phyloP scores from a whole-genome alignment of 2,329 filamentous ascomycete genomes.

The Colletotrichum sp. region DNA sequence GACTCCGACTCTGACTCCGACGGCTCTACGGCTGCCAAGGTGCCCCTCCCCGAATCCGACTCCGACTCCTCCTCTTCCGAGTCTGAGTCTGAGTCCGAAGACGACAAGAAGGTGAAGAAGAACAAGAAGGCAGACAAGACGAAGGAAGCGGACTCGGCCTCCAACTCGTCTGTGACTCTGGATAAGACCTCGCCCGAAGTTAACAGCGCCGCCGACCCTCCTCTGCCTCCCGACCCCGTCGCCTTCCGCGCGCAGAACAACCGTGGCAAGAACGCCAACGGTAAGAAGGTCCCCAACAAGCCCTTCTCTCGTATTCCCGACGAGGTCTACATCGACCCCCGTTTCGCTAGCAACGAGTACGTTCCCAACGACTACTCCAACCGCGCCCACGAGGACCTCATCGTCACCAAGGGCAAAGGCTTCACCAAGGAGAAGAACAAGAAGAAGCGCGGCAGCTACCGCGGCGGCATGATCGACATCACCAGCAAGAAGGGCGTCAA shows the following conservation, averaged over 20 bases:
- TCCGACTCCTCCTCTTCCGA: conserved; percentile 43
- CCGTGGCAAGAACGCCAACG: conserved; percentile 42
- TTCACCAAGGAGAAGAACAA: conserved; percentile 99
- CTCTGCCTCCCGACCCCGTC: conserved; percentile 58
- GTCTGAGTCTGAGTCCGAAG: conserved; percentile 39
- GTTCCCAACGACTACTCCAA: conserved; percentile 87
- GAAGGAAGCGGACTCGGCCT: conserved; percentile 34
- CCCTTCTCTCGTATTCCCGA: conserved; percentile 81
- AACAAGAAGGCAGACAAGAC: neutral
- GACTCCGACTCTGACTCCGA: conserved; percentile 31
- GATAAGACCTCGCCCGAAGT: conserved; percentile 58
- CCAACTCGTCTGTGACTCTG: conserved; percentile 52
- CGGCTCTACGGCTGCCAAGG: neutral
- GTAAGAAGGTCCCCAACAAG: conserved; percentile 59
- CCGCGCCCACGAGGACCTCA: conserved; percentile 84
- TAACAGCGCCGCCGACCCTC: conserved; percentile 44
- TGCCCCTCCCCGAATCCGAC: conserved; percentile 29
- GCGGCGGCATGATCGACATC: conserved; percentile 87
- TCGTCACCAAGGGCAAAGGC: conserved; percentile 91
- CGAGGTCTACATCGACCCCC: conserved; percentile 70
- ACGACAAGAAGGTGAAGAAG: conserved; percentile 25
- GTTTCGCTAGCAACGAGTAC: conserved; percentile 80
- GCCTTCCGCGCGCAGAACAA: conserved; percentile 38
- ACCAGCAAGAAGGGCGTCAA: conserved; percentile 84
- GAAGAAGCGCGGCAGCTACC: conserved; percentile 90